phyloP scores from a whole-genome alignment of 768 basidiomycete species.

The Lactarius vividus region DNA sequence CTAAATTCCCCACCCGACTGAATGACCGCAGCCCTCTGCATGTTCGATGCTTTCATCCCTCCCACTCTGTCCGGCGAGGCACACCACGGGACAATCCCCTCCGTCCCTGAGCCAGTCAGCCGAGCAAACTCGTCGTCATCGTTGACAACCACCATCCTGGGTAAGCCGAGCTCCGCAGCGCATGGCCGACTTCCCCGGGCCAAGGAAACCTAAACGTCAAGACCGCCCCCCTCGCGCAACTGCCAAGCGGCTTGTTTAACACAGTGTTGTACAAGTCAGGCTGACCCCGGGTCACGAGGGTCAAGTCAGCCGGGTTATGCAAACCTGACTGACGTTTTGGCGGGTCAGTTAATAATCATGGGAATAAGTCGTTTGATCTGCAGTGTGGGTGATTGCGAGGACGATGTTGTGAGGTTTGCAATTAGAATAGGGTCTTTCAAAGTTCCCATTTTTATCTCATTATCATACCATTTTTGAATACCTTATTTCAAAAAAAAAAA shows the following conservation, averaged over 20 bases:
- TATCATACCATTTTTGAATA: too few relatives aligned
- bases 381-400: too few relatives aligned
- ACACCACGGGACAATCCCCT: slow-evolving; percentile 36
- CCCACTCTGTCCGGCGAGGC: slow-evolving; percentile 38
- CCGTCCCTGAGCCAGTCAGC: slow-evolving; percentile 19
- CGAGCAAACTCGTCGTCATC: slow-evolving; percentile 32
- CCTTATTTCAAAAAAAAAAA: too few relatives aligned
- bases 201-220: slow-evolving; percentile 43
- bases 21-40: slow-evolving; percentile 40
- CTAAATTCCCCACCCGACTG: slow-evolving; percentile 35
- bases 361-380: too few relatives aligned
- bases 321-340: too few relatives aligned
- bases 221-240: slow-evolving; percentile 51
- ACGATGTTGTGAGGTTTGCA: too few relatives aligned
- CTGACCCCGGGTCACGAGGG: too few relatives aligned
- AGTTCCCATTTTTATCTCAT: too few relatives aligned
- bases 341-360: too few relatives aligned
- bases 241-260: slow-evolving; percentile 45
- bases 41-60: slow-evolving; percentile 32
- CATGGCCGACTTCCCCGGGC: slow-evolving; percentile 27
- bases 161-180: slow-evolving; percentile 27
- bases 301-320: too few relatives aligned
- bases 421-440: too few relatives aligned
- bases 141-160: slow-evolving; percentile 36
- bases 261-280: too few relatives aligned